These are phyloP conservation scores for Phytophthora niederhauseri DNA, from an alignment of 352 stramenopile species.

Conservation along the genomic window DNA sequence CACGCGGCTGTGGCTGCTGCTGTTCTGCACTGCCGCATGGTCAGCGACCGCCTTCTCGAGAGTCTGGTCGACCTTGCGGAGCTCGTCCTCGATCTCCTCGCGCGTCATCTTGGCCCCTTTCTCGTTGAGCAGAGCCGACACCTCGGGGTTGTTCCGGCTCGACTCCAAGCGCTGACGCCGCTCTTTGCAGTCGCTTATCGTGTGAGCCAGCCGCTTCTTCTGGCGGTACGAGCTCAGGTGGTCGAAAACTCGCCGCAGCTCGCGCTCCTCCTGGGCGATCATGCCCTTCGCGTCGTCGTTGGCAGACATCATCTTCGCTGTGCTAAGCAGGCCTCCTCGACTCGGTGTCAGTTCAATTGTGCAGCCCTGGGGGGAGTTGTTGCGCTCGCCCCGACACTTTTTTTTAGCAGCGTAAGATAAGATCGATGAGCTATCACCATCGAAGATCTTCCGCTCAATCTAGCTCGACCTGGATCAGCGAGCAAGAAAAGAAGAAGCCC, in stretches of 20 bases:
- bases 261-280: constrained; percentile 95
- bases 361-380: not conserved
- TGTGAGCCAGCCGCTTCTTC: constrained; percentile 76
- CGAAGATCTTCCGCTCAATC: too few species aligned
- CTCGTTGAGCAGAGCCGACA: constrained; percentile 78
- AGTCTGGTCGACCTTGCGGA: constrained; percentile 62
- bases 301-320: constrained; percentile 66
- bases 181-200: constrained; percentile 56
- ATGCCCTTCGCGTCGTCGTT: constrained; percentile 86
- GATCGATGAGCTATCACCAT: too few species aligned
- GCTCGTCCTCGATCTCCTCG: constrained; percentile 81
- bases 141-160: constrained; percentile 70
- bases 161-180: constrained; percentile 64
- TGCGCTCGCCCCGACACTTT: too few species aligned
- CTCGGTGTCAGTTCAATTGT: not conserved
- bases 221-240: constrained; percentile 91
- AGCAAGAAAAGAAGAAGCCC: too few species aligned
- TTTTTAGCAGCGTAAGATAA: too few species aligned
- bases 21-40: constrained; percentile 57
- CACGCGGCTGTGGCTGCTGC: constrained; percentile 53
- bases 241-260: constrained; percentile 95
- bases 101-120: constrained; percentile 79
- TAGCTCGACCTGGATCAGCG: too few species aligned
- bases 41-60: constrained; percentile 62
- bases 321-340: not conserved